phyloP scores from a whole-genome alignment of 1,139 yeast genomes.

The Blastobotrys proliferans region DNA sequence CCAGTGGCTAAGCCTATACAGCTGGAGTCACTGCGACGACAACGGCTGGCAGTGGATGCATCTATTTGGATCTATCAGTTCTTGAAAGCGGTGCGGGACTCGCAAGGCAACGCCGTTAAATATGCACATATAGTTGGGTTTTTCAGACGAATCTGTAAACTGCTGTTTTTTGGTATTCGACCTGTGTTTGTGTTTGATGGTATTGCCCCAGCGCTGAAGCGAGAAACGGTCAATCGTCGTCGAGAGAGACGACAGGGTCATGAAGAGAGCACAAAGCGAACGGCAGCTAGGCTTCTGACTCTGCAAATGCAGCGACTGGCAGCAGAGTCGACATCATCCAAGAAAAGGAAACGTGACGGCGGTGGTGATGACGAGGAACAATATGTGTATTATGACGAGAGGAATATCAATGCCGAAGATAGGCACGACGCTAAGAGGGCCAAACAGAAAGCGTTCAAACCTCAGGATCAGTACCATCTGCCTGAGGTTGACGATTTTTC shows the following conservation, averaged over 20 bases:
- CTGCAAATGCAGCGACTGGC: constrained; percentile 66
- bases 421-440: constrained; percentile 11
- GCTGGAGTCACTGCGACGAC: constrained; percentile 72
- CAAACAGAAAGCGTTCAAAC: constrained; percentile 15
- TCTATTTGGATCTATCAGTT: constrained; percentile 99
- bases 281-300: constrained; percentile 80
- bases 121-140: constrained; percentile 92
- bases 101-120: constrained; percentile 71
- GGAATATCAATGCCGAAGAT: constrained; percentile 16
- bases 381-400: constrained; percentile 30
- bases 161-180: constrained; percentile 79
- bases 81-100: constrained; percentile 86
- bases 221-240: constrained; percentile 67
- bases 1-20: constrained; percentile 90
- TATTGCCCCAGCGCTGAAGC: constrained; percentile 84
- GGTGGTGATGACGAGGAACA: constrained; percentile 22
- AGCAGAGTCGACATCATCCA: constrained; percentile 23
- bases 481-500: constrained; percentile 57
- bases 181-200: constrained; percentile 99
- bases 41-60: constrained; percentile 90
- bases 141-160: constrained; percentile 86
- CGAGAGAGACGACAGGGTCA: constrained; percentile 72
- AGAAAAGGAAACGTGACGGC: constrained; percentile 8
- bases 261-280: constrained; percentile 60
- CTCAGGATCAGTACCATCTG: constrained; percentile 73